These are phyloP conservation scores for Scolecobasidium constrictum DNA, from an alignment of 2,329 filamentous ascomycete species.

Conservation along the genomic window DNA sequence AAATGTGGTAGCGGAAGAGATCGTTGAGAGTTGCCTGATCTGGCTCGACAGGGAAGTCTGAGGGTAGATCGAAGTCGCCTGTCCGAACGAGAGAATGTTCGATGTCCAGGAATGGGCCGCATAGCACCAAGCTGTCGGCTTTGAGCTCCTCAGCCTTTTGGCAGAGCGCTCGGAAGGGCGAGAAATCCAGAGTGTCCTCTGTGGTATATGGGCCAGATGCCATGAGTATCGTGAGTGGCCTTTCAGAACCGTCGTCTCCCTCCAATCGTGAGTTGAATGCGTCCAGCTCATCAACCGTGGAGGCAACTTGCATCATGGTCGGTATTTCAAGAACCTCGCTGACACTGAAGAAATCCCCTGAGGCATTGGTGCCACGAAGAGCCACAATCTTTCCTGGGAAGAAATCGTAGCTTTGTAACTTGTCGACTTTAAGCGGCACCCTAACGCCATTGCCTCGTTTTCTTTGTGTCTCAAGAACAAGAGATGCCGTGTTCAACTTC, in stretches of 20 bases:
- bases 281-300: slow-evolving; percentile 53
- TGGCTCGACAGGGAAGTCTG: slow-evolving; percentile 32
- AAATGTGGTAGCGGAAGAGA: slow-evolving; percentile 72
- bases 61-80: slow-evolving; percentile 33
- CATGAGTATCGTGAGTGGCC: slow-evolving; percentile 64
- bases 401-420: slow-evolving; percentile 62
- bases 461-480: slow-evolving; percentile 81
- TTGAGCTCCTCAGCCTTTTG: slow-evolving; percentile 61
- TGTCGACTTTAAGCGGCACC: slow-evolving; percentile 66
- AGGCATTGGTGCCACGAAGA: slow-evolving; percentile 74
- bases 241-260: slow-evolving; percentile 46
- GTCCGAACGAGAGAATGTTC: slow-evolving; percentile 78
- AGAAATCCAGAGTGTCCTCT: slow-evolving; percentile 84
- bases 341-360: slow-evolving; percentile 72
- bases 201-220: slow-evolving; percentile 85
- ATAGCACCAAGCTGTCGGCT: slow-evolving; percentile 69
- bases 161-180: slow-evolving; percentile 74
- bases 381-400: slow-evolving; percentile 94
- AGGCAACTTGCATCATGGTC: slow-evolving; percentile 62
- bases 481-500: slow-evolving; percentile 71
- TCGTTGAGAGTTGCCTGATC: slow-evolving; percentile 73
- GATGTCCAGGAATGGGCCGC: slow-evolving; percentile 81
- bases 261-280: slow-evolving; percentile 58
- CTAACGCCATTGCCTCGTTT: slow-evolving; percentile 72
- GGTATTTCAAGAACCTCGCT: slow-evolving; percentile 67